Base-by-base conservation (phyloP, 768 basidiomycete genomes). In the Kondoa subrosea region DNA sequence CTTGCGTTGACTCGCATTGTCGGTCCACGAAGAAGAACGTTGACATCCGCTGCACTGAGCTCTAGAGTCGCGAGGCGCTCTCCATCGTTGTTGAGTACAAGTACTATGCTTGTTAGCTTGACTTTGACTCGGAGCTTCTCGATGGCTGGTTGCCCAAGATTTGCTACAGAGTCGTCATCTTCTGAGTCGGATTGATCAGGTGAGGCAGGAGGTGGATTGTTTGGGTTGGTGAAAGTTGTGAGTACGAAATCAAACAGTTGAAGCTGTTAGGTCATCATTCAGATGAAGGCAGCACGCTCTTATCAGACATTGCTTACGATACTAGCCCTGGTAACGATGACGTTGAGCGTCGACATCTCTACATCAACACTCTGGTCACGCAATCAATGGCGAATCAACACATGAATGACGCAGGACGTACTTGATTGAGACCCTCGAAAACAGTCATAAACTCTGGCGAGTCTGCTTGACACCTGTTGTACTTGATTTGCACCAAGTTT, bases 221-320 rank as follows among this genome's bases (percentile, higher is more conserved):
- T 34, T 1, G 68, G 68, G 29, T 72, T 69, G 16, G 74, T 73
- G 77, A 99, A 99, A 0, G 95, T 96, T 1, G 88, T 87, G 87
- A 99, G 92, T 77, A 99, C 84, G 79, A 93, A 96, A 78, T 97
- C 91, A 77, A 96, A 97, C 26, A 96, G 77, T 1, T 87, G 82
- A 40, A 99, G 71, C 71, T 71, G 58, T 59, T n/a, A n/a, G n/a
- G n/a, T n/a, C n/a, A n/a, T n/a, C n/a, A 59, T 31, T 25, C 21
- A 4, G 25, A 27, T 25, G 14, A 4, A 59, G 25, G 14, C 58
- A 25, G 25, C 25, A 25, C 58, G 58, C 8, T 56, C 56, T 25
- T 30, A 17, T 21, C 26, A 8, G 62, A 65, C 30, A 25, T 4
- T 25, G 12, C 30, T 27, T 15, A 72, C 79, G 57, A 96, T 85